Percentiles rank a stretch among this genome's conserved stretches.
Evolutionary conservation across 345 rosid species (phyloP).

Genomic region (Lepidium aucheri): DNA sequence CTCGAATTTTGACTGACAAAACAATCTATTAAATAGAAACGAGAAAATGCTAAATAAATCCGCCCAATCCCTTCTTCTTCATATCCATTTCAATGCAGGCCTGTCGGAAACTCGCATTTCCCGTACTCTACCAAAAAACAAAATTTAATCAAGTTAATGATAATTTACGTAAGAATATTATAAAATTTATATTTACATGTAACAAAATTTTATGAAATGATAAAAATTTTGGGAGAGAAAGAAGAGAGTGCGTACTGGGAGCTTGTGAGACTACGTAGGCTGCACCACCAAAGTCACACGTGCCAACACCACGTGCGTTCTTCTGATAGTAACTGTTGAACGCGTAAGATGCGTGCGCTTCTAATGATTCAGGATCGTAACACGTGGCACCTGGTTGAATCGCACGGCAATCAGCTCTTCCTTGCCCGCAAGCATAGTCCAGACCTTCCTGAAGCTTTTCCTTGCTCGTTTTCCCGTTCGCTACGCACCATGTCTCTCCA

Average conservation of each 20-base stretch:
- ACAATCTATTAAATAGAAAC: neutral
- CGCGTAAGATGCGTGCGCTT: conserved; percentile 90
- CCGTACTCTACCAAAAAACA: conserved; percentile 38
- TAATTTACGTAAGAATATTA: neutral
- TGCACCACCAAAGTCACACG: conserved; percentile 73
- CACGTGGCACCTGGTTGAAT: conserved; percentile 78
- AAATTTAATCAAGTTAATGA: neutral
- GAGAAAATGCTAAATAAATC: conserved; percentile 12
- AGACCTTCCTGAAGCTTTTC: conserved; percentile 59
- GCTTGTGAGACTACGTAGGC: conserved; percentile 71
- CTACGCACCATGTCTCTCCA: conserved; percentile 90
- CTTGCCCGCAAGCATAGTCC: conserved; percentile 87
- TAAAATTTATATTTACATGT: no score
- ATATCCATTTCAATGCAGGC: conserved; percentile 20
- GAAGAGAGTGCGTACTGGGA: conserved; percentile 55
- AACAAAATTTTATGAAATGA: neutral
- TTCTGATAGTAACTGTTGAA: conserved; percentile 95
- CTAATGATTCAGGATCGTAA: conserved; percentile 58
- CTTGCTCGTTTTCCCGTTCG: conserved; percentile 36
- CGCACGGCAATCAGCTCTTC: conserved; percentile 85
- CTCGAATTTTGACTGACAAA: conserved; percentile 13
- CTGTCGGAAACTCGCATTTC: conserved; percentile 54
- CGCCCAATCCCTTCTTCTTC: neutral
- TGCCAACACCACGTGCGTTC: conserved; percentile 58
- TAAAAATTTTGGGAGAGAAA: neutral